These are phyloP conservation scores for Poteriospumella lacustris DNA, from an alignment of 108 stramenopile species.

Conservation along the genomic window DNA sequence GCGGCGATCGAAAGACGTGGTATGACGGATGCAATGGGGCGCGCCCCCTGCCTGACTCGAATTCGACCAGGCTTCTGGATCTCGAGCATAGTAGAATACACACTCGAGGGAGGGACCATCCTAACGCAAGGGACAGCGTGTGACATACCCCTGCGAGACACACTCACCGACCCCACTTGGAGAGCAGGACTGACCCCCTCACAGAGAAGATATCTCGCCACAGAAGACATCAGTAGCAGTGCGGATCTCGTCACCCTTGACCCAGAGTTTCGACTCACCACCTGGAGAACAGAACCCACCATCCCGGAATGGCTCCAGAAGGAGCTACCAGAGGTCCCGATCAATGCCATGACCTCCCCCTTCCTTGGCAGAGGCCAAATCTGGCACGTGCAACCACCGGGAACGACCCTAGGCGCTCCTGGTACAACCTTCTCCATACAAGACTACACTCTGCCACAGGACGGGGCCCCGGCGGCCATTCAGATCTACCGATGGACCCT, in stretches of 20 bases:
- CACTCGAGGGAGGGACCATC: conserved; percentile 5
- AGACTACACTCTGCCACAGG: conserved; percentile 6
- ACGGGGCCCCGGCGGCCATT: conserved; percentile 4
- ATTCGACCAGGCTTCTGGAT: conserved; percentile 6
- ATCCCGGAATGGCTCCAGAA: conserved; percentile 6
- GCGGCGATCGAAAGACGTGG: conserved; percentile 5
- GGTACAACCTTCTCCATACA: conserved; percentile 2
- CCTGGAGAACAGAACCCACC: conserved; percentile 6
- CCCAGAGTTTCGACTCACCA: conserved; percentile 6
- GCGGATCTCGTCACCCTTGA: conserved; percentile 6
- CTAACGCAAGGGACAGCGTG: conserved; percentile 6
- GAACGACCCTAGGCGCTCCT: conserved; percentile 5
- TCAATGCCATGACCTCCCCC: conserved; percentile 6
- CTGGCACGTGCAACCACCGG: conserved; percentile 5
- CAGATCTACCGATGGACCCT: conserved; percentile 6
- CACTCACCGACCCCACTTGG: conserved; percentile 5
- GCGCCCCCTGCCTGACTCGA: conserved; percentile 5
- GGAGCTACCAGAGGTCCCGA: conserved; percentile 5
- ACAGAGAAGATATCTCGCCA: conserved; percentile 7
- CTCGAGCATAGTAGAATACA: conserved; percentile 7
- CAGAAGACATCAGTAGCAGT: conserved; percentile 7
- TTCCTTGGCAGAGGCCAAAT: conserved; percentile 6
- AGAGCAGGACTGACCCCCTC: conserved; percentile 5
- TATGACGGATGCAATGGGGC: conserved; percentile 6
- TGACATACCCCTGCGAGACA: conserved; percentile 2